phyloP scores from a whole-genome alignment of 345 rosid species.

The Ricinus communis region DNA sequence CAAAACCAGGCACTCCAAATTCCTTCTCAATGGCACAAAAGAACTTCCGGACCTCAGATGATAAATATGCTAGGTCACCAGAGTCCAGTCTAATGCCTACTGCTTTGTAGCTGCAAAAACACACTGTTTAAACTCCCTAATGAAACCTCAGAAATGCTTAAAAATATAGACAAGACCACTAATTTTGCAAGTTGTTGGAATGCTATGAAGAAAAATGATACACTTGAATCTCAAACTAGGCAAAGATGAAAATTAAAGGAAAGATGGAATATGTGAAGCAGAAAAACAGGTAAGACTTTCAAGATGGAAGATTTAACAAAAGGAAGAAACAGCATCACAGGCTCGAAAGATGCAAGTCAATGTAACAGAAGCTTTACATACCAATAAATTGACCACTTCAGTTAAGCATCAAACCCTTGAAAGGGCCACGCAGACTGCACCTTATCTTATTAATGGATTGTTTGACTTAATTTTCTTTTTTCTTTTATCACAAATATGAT shows the following conservation, averaged over 20 bases:
- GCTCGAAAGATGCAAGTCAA: not conserved
- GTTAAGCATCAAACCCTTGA: not conserved
- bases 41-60: constrained; percentile 72
- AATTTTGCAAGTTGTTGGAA: not conserved
- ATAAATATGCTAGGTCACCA: constrained; percentile 91
- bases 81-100: constrained; percentile 92
- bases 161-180: not conserved
- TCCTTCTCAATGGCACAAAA: constrained; percentile 67
- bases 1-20: constrained; percentile 62
- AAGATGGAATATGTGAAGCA: not conserved
- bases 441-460: not conserved
- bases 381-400: not conserved
- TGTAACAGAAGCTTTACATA: not conserved
- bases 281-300: not conserved
- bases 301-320: not conserved
- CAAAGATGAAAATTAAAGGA: not conserved
- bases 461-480: not conserved
- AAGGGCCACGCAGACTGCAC: not conserved
- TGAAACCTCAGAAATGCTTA: constrained; percentile 9
- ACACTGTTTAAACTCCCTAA: constrained; percentile 23
- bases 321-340: not conserved
- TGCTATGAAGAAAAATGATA: too few species aligned
- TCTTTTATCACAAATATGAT: not conserved
- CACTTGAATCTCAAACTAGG: not conserved
- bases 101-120: constrained; percentile 72